A percentile compares a stretch with the other conserved stretches of the same genome.
These are phyloP conservation scores for Saturnispora zaruensis DNA, from an alignment of 805 yeast genomes.

Conservation along the genomic window DNA sequence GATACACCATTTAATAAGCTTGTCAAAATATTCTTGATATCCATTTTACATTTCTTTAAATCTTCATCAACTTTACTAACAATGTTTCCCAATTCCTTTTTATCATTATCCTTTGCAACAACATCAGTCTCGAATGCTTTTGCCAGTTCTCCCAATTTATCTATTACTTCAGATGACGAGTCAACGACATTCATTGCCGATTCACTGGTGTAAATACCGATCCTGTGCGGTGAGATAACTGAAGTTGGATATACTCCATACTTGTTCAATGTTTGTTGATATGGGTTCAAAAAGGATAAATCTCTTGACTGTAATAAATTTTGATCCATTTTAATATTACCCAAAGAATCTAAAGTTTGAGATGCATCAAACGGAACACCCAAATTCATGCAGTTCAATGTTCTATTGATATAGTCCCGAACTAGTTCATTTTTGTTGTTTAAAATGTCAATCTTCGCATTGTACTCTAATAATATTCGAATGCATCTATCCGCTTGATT, in stretches of 20 bases:
- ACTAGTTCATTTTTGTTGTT: slow-evolving; percentile 38
- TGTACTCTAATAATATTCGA: slow-evolving; percentile 38
- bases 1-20: slow-evolving; percentile 1
- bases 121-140: slow-evolving; percentile 49
- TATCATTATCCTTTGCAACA: slow-evolving; percentile 32
- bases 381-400: slow-evolving; percentile 12
- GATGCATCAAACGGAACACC: slow-evolving; percentile 10
- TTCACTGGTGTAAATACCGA: slow-evolving; percentile 35
- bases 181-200: slow-evolving; percentile 48
- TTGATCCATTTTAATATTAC: slow-evolving; percentile 2
- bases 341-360: slow-evolving; percentile 7
- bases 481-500: slow-evolving; percentile 39
- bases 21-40: slow-evolving; percentile 30
- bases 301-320: slow-evolving; percentile 1
- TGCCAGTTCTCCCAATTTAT: slow-evolving; percentile 39
- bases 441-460: slow-evolving; percentile 44
- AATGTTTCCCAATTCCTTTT: slow-evolving; percentile 23
- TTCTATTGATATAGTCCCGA: slow-evolving; percentile 31
- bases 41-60: slow-evolving; percentile 24
- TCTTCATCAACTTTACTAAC: slow-evolving; percentile 27
- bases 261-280: slow-evolving; percentile 16
- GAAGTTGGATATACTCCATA: slow-evolving; percentile 20
- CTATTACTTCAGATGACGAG: slow-evolving; percentile 40
- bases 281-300: slow-evolving; percentile 11
- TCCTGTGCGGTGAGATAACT: neutral